A percentile compares a stretch with the other conserved stretches of the same genome.
phyloP scores from a whole-genome alignment of 2,329 filamentous ascomycete species.

The Emericellopsis cladophorae region DNA sequence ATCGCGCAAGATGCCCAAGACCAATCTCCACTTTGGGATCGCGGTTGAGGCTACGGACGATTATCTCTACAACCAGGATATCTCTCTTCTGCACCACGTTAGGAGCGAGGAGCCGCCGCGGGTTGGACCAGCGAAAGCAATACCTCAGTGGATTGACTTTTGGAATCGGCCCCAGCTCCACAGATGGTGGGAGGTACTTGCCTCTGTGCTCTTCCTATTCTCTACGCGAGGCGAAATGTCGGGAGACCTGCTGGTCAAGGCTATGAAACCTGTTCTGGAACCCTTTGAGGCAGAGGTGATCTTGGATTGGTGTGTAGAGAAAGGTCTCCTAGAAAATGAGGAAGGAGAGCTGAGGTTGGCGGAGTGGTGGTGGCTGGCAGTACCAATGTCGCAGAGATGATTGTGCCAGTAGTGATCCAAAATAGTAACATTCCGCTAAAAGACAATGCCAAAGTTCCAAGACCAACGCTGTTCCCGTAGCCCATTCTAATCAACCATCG shows the following conservation, averaged over 20 bases:
- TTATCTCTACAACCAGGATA: constrained; percentile 44
- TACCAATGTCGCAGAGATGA: constrained; percentile 14
- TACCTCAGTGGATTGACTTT: constrained; percentile 65
- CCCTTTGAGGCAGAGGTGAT: constrained; percentile 49
- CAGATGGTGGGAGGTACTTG: constrained; percentile 53
- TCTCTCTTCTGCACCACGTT: constrained; percentile 25
- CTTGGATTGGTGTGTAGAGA: constrained; percentile 42
- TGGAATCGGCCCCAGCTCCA: constrained; percentile 43
- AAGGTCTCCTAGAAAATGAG: constrained; percentile 34
- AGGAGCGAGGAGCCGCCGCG: constrained; percentile 25
- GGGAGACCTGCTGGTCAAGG: constrained; percentile 35
- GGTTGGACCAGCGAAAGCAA: constrained; percentile 27
- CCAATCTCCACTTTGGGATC: constrained; percentile 51
- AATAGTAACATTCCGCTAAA: no score
- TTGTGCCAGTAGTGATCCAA: no score
- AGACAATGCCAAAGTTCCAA: no score
- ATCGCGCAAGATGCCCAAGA: constrained; percentile 53
- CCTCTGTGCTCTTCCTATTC: constrained; percentile 48
- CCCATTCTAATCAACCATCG: no score
- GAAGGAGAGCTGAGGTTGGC: constrained; percentile 30
- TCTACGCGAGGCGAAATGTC: constrained; percentile 49
- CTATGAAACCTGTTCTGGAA: constrained; percentile 46
- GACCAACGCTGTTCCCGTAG: no score
- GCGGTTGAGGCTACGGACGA: constrained; percentile 47
- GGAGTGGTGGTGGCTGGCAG: constrained; percentile 58